Percentiles rank a stretch among this genome's conserved stretches.
Conservation (phyloP, 2,329 filamentous ascomycete species). For the Aspergillus persii region DNA sequence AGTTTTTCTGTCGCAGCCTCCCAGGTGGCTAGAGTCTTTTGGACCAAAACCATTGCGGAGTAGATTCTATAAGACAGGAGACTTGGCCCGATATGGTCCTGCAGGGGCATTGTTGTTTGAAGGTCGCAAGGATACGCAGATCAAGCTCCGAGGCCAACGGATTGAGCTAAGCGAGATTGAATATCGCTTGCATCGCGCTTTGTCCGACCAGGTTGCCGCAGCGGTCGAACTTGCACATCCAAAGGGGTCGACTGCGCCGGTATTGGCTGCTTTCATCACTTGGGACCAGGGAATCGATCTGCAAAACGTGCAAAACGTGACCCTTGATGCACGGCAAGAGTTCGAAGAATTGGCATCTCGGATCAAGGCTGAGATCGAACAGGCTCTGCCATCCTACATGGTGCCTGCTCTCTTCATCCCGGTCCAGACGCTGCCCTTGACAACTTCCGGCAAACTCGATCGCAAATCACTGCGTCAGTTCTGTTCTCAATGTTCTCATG, state of each 20-base stretch:
- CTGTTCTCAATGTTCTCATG: background rate
- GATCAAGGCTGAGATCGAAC: background rate
- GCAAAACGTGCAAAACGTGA: background rate
- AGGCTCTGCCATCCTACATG: background rate
- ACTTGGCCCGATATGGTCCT: conserved; percentile 5
- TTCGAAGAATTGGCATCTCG: background rate
- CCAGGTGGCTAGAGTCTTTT: background rate
- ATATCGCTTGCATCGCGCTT: background rate
- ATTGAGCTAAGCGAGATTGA: conserved; percentile 9
- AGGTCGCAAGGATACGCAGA: conserved; percentile 8
- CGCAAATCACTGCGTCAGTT: background rate
- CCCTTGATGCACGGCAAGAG: background rate
- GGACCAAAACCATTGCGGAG: background rate
- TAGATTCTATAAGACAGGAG: conserved; percentile 6
- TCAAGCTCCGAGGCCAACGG: conserved; percentile 10
- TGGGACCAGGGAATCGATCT: background rate
- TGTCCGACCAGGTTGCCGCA: background rate
- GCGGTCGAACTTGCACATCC: background rate
- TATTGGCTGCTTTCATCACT: background rate
- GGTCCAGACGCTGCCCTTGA: background rate
- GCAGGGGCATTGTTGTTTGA: conserved; percentile 5
- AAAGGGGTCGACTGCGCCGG: background rate
- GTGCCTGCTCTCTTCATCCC: background rate
- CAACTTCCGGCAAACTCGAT: background rate
- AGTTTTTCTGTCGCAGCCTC: background rate